phyloP scores from a whole-genome alignment of 164 flowering plant species.

The Platanus orientalis region DNA sequence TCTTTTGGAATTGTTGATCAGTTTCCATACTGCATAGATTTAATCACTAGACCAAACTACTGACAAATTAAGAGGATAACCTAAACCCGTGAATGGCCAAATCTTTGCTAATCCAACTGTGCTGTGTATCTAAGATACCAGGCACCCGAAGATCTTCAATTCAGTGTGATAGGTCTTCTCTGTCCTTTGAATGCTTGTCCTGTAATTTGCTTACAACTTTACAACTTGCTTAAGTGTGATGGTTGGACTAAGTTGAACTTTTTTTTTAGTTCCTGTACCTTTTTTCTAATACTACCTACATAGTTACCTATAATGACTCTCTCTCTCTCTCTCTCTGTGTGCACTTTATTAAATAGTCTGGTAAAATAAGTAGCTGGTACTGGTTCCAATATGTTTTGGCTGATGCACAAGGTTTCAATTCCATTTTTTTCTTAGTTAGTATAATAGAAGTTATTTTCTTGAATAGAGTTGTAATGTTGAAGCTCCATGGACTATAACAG shows the following conservation, averaged over 20 bases:
- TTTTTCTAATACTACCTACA: background rate
- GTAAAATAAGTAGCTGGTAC: background rate
- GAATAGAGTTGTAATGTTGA: constrained; percentile 1
- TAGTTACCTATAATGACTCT: background rate
- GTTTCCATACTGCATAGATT: too few relatives aligned
- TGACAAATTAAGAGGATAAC: too few relatives aligned
- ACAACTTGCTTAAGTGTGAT: too few relatives aligned
- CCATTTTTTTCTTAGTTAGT: background rate
- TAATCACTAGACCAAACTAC: too few relatives aligned
- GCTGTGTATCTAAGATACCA: too few relatives aligned
- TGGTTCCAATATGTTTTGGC: background rate
- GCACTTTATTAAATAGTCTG: background rate
- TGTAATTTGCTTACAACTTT: background rate
- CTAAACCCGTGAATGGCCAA: too few relatives aligned
- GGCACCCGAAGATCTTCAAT: too few relatives aligned
- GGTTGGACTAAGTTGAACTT: background rate
- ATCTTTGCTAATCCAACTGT: too few relatives aligned
- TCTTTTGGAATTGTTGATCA: too few relatives aligned
- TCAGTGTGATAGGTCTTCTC: too few relatives aligned
- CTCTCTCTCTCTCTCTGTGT: background rate
- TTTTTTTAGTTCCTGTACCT: background rate
- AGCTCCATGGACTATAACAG: constrained; percentile 29
- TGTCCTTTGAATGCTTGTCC: background rate
- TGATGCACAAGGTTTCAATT: background rate
- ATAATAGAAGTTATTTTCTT: background rate